Evolutionary conservation across 2,329 filamentous ascomycete species (phyloP).

Genomic region (Gaeumannomyces sp.): DNA sequence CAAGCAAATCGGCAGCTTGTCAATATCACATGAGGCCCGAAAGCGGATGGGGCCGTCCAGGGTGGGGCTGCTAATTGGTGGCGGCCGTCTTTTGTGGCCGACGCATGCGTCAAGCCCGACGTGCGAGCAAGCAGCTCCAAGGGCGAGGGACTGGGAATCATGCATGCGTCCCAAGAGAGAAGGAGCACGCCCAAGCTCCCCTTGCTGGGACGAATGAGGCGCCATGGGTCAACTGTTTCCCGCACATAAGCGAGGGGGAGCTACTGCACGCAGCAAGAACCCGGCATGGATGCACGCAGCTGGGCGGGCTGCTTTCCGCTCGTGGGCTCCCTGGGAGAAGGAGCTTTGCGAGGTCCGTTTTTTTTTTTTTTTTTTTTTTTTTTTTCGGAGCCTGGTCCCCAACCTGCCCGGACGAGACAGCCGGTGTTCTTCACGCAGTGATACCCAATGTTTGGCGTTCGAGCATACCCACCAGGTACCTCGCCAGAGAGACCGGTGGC

Average conservation of each 20-base stretch:
- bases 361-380: neutral
- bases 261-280: slow-evolving; percentile 3
- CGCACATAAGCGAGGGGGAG: slow-evolving; percentile 4
- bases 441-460: neutral
- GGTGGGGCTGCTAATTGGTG: neutral
- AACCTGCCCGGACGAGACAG: no score
- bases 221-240: neutral
- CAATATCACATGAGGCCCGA: neutral
- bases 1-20: neutral
- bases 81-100: no score
- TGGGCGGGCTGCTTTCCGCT: no score
- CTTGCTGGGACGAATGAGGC: neutral
- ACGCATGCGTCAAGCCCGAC: neutral
- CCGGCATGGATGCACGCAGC: neutral
- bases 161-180: slow-evolving; percentile 1
- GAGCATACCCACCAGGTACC: neutral
- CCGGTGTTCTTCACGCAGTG: neutral
- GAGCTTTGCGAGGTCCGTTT: neutral
- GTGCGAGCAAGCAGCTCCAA: neutral
- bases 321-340: neutral
- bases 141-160: neutral
- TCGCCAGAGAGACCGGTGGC: no score
- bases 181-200: neutral
- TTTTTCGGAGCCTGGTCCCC: neutral
- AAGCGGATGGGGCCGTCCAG: neutral